phyloP scores from a whole-genome alignment of 1,284 basidiomycete species.

The Heterobasidion irregulare region DNA sequence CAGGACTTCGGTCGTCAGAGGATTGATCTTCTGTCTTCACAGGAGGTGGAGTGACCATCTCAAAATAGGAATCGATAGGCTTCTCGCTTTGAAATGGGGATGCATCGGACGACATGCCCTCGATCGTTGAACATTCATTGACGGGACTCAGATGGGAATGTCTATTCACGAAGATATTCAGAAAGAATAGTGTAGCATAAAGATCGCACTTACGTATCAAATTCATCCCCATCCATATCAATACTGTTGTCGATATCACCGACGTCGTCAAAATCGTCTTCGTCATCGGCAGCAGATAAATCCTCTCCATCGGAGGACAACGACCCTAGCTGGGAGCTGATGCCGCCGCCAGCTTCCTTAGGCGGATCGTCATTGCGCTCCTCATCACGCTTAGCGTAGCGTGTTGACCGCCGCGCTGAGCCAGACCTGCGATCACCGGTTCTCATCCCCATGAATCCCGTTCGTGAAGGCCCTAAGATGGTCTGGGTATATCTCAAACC shows the following conservation, averaged over 20 bases:
- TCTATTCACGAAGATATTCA: constrained; percentile 30
- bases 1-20: not conserved
- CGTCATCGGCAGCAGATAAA: constrained; percentile 36
- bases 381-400: not conserved
- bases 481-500: constrained; percentile 79
- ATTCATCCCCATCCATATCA: constrained; percentile 60
- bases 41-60: constrained; percentile 31
- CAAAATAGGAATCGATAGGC: constrained; percentile 32
- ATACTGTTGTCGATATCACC: constrained; percentile 41
- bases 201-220: constrained; percentile 55
- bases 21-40: constrained; percentile 2
- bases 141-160: constrained; percentile 63
- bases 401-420: constrained; percentile 23
- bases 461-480: constrained; percentile 47
- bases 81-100: constrained; percentile 13
- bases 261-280: constrained; percentile 48
- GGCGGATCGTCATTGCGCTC: not conserved
- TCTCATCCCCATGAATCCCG: constrained; percentile 23
- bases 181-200: constrained; percentile 22
- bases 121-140: constrained; percentile 34
- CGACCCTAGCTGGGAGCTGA: not conserved
- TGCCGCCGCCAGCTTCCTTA: not conserved
- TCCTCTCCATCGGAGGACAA: constrained; percentile 43
- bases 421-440: constrained; percentile 20
- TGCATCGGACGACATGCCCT: constrained; percentile 17